phyloP scores from a whole-genome alignment of 2,329 filamentous ascomycete genomes.

The Trichoderma breve region DNA sequence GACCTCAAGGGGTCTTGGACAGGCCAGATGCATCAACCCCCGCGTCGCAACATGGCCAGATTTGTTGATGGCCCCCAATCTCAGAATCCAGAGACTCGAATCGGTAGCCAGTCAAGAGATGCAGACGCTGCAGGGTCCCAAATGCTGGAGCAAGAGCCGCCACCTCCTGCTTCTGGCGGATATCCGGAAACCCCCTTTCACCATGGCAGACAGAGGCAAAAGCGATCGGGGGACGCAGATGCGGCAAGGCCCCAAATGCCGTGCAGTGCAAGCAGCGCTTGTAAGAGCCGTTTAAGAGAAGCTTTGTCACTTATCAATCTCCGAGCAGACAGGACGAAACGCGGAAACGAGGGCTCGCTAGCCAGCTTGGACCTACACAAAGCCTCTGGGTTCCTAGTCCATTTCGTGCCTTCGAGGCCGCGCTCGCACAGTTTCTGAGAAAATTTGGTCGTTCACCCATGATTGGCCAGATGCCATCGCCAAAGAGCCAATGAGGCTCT shows the following conservation, averaged over 20 bases:
- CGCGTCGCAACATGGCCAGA: background rate
- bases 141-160: background rate
- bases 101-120: background rate
- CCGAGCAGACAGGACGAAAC: slow-evolving; percentile 10
- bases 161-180: slow-evolving; percentile 2
- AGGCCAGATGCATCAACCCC: slow-evolving; percentile 5
- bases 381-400: slow-evolving; percentile 10
- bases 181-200: slow-evolving; percentile 4
- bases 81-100: background rate
- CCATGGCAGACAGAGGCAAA: background rate
- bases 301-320: slow-evolving; percentile 22
- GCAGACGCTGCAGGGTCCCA: background rate
- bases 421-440: slow-evolving; percentile 11
- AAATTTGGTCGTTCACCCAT: background rate
- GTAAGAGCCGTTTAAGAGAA: slow-evolving; percentile 12
- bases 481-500: slow-evolving; percentile 24
- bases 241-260: slow-evolving; percentile 4
- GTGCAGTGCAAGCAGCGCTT: background rate
- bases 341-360: slow-evolving; percentile 12
- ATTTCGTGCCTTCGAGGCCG: slow-evolving; percentile 5
- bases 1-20: background rate
- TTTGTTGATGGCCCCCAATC: slow-evolving; percentile 2
- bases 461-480: slow-evolving; percentile 19
- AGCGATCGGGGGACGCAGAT: background rate
- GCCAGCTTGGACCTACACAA: slow-evolving; percentile 8